A percentile compares a stretch with the other conserved stretches of the same genome.
Evolutionary conservation across 805 yeast species (phyloP).

Genomic region (Metschnikowia gelsemii): DNA sequence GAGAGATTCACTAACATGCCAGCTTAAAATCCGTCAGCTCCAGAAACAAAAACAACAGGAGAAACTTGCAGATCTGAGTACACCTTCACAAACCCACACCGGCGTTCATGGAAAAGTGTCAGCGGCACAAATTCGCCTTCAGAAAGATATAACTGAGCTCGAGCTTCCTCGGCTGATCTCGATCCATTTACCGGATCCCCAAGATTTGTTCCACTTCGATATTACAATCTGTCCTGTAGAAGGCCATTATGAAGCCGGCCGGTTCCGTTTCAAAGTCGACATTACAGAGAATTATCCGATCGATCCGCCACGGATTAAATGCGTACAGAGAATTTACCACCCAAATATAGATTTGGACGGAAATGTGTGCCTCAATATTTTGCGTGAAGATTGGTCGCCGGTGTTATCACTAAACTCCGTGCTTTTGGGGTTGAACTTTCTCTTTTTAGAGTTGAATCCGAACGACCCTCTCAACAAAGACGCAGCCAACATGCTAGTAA

Average conservation of each 20-base stretch:
- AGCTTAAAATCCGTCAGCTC: conserved; percentile 28
- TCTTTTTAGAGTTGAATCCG: conserved; percentile 88
- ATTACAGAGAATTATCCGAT: conserved; percentile 81
- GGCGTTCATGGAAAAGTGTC: conserved; percentile 26
- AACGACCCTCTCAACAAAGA: conserved; percentile 89
- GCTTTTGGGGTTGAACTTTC: conserved; percentile 78
- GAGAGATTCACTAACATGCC: neutral
- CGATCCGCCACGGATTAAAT: conserved; percentile 83
- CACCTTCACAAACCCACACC: neutral
- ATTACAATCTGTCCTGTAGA: conserved; percentile 62
- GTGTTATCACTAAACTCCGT: conserved; percentile 79
- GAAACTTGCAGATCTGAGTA: conserved; percentile 4
- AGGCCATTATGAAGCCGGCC: conserved; percentile 70
- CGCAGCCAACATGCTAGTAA: conserved; percentile 63
- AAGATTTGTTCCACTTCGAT: conserved; percentile 60
- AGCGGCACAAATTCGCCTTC: conserved; percentile 72
- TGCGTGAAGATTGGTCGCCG: conserved; percentile 96
- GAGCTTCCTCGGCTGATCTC: conserved; percentile 58
- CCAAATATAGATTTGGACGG: conserved; percentile 93
- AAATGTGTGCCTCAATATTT: conserved; percentile 84
- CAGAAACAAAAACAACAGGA: conserved; percentile 24
- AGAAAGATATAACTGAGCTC: conserved; percentile 72
- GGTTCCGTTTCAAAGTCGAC: conserved; percentile 64
- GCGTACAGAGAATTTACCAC: conserved; percentile 74
- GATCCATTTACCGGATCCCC: conserved; percentile 50